Evolutionary conservation across 2,329 filamentous ascomycete genomes (phyloP), one percentile per base, ranked within the genome.

Genomic region (Ilyonectria sp.): DNA sequence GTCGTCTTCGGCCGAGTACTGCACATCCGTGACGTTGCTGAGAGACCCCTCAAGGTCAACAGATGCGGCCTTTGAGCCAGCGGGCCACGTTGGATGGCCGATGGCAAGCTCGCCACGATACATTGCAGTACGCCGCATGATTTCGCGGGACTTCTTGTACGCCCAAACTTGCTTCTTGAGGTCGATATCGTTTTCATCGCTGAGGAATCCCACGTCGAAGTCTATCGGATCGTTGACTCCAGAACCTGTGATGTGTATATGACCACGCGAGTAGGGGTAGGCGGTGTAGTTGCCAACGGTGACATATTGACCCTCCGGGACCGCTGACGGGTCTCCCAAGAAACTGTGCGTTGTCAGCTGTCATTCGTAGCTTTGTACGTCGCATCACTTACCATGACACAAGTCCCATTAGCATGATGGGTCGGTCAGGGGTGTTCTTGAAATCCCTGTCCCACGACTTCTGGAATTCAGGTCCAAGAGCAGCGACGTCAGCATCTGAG

Each of bases 141-240:
- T 86, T 75, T 91, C 89, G 2, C 90, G 87, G 17, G 84, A 83
- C 71, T 86, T 87, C 78, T 92, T 92, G 81, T 92, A 92, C 0
- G 82, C 85, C 89, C 90, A 92, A 4, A 90, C 71, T 23, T 89
- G 86, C 72, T 87, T 89, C 77, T 88, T 87, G 40, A 91, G 58
- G 73, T 92, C 90, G n/a, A 89, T 77, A 71, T 91, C 90, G n/a
- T 88, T 74, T 13, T 79, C 72, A 58, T 91, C 86, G 4, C 79
- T 83, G 33, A 92, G 83, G 76, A 85, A 90, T 7, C 89, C 89
- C 0, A 85, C 80, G 58, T 89, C 83, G 65, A 92, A 91, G 67
- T 90, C 86, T 5, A 86, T 78, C 1, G 82, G 78, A 29, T 86
- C 83, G 13, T 79, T 71, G 3, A 84, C 67, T 0, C 78, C 72